These are phyloP conservation scores for Penicillium sclerotiorum DNA, from an alignment of 2,329 filamentous ascomycete species.

Conservation along the genomic window DNA sequence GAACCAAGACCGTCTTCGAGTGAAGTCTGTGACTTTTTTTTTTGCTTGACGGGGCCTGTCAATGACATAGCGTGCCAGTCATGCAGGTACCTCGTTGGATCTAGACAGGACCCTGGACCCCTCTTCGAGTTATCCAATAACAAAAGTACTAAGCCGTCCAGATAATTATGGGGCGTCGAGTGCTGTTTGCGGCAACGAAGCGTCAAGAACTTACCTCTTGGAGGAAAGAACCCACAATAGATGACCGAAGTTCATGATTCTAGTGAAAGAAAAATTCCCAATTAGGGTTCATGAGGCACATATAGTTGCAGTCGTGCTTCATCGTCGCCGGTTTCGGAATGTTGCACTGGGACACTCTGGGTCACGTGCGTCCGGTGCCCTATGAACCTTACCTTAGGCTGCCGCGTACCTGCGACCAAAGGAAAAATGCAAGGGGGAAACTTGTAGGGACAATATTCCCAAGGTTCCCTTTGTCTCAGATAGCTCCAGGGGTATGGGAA, in stretches of 20 bases:
- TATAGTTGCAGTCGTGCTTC: constrained; percentile 14
- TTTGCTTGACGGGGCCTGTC: no score
- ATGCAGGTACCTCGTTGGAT: neutral
- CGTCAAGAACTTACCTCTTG: neutral
- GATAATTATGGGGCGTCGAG: neutral
- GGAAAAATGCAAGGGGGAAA: no score
- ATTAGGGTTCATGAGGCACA: neutral
- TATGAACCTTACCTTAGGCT: constrained; percentile 8
- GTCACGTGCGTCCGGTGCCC: constrained; percentile 21
- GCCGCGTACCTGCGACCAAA: neutral
- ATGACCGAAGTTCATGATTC: neutral
- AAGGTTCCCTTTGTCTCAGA: no score
- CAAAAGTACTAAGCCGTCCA: neutral
- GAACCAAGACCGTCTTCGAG: no score
- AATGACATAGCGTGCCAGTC: neutral
- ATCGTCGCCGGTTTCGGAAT: constrained; percentile 23
- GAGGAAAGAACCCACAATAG: neutral
- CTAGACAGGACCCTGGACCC: neutral
- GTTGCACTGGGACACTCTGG: constrained; percentile 18
- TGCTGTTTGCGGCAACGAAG: constrained; percentile 3
- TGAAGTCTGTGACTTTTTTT: neutral
- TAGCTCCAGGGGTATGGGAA: no score
- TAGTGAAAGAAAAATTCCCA: no score
- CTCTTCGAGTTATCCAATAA: neutral
- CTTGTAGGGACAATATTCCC: no score